These are phyloP conservation scores for Suillus subaureus DNA, from an alignment of 768 basidiomycete genomes.

Conservation along the genomic window DNA sequence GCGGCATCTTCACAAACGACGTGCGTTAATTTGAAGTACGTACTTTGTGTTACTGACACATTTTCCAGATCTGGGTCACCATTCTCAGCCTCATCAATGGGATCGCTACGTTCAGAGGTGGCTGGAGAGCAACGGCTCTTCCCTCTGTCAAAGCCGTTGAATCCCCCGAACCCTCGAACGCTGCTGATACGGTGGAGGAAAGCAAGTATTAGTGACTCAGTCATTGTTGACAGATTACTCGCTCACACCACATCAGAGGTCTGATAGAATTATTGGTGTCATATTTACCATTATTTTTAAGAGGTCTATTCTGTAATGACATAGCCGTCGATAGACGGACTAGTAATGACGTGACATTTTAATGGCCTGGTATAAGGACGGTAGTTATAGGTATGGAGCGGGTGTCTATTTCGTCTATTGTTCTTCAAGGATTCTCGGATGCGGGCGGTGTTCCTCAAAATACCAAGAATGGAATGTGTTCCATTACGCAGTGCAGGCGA, in stretches of 20 bases:
- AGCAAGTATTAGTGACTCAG: not conserved
- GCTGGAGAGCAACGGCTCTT: conserved; percentile 69
- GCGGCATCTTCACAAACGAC: conserved; percentile 67
- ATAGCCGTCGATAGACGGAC: not conserved
- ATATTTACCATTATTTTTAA: not conserved
- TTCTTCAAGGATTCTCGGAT: not conserved
- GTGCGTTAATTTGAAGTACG: conserved; percentile 38
- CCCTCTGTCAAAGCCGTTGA: conserved; percentile 11
- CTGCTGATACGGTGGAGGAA: not conserved
- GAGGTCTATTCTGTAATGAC: not conserved
- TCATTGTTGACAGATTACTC: not conserved
- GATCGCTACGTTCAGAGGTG: conserved; percentile 62
- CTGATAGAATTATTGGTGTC: not conserved
- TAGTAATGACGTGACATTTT: not conserved
- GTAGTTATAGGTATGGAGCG: not conserved
- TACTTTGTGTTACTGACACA: conserved; percentile 11
- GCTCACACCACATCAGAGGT: no score
- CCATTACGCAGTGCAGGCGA: not conserved
- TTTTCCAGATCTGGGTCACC: conserved; percentile 40
- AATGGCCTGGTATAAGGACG: not conserved
- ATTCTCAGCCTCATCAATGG: conserved; percentile 51
- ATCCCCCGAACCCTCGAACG: not conserved
- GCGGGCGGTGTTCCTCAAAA: not conserved
- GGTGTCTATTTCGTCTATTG: not conserved
- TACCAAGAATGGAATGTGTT: not conserved